A percentile compares a stretch with the other conserved stretches of the same genome.
Conservation (phyloP, 805 yeast species). For the Kurtzmaniella cleridarum region DNA sequence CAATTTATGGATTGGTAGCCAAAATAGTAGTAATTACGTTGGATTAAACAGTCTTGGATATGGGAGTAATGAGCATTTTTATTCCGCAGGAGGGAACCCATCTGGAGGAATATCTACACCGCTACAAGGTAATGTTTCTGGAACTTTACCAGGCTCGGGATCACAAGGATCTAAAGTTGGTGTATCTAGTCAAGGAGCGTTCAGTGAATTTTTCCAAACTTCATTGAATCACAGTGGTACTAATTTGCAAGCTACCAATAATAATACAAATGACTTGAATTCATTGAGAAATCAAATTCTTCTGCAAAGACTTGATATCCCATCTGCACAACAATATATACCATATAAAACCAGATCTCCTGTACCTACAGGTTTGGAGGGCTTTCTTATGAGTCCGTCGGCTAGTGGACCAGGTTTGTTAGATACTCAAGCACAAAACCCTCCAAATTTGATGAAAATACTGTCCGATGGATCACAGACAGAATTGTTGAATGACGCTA, state of each 20-base stretch:
- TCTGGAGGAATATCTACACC: neutral
- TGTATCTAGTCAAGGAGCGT: neutral
- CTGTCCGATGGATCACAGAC: slow-evolving; percentile 2
- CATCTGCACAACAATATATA: slow-evolving; percentile 2
- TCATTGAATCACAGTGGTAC: slow-evolving; percentile 9
- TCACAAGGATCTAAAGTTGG: neutral
- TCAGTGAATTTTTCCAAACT: slow-evolving; percentile 7
- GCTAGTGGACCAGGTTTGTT: slow-evolving; percentile 2
- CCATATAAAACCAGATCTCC: slow-evolving; percentile 1
- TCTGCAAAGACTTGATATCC: slow-evolving; percentile 4
- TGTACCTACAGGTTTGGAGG: slow-evolving; percentile 3
- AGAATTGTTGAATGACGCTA: slow-evolving; percentile 1
- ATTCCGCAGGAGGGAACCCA: neutral
- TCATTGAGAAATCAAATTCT: slow-evolving; percentile 1
- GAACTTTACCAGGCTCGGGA: neutral
- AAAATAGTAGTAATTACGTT: neutral
- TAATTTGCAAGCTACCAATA: slow-evolving; percentile 5
- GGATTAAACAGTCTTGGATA: slow-evolving; percentile 1
- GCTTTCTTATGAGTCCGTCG: slow-evolving; percentile 7
- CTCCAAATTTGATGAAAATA: slow-evolving; percentile 1
- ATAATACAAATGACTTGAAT: neutral
- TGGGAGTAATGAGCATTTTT: slow-evolving; percentile 5
- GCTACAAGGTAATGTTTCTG: neutral
- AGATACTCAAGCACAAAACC: slow-evolving; percentile 2
- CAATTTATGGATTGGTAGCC: neutral